These are phyloP conservation scores for Pseudogymnoascus sp. DNA, from an alignment of 2,329 filamentous ascomycete species.

Conservation along the genomic window DNA sequence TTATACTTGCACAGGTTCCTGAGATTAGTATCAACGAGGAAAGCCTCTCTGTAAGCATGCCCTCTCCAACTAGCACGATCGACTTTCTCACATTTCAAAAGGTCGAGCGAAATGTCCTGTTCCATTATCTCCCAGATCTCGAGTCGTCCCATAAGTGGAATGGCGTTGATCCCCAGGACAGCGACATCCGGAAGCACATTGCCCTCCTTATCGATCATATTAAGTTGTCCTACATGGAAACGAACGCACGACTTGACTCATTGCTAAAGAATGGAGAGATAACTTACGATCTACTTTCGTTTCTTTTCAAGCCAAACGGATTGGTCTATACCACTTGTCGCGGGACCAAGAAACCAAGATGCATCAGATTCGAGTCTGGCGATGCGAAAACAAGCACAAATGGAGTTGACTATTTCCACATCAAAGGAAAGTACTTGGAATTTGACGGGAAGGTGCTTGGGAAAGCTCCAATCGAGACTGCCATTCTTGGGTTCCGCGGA, in stretches of 20 bases:
- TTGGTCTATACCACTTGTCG: slow-evolving; percentile 9
- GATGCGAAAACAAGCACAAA: neutral
- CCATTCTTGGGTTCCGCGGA: slow-evolving; percentile 16
- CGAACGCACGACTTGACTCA: neutral
- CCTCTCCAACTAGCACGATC: neutral
- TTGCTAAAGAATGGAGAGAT: slow-evolving; percentile 7
- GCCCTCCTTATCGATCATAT: slow-evolving; percentile 6
- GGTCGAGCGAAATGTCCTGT: slow-evolving; percentile 16
- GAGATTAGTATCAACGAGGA: slow-evolving; percentile 10
- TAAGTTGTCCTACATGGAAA: neutral
- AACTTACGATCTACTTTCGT: slow-evolving; percentile 8
- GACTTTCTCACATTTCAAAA: slow-evolving; percentile 12
- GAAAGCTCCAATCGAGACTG: slow-evolving; percentile 20
- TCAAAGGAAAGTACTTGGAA: slow-evolving; percentile 23
- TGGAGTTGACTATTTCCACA: slow-evolving; percentile 13
- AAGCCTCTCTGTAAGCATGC: slow-evolving; percentile 10
- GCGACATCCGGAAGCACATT: slow-evolving; percentile 19
- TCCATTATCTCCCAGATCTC: slow-evolving; percentile 14
- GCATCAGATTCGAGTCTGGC: slow-evolving; percentile 10
- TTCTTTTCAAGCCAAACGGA: slow-evolving; percentile 10
- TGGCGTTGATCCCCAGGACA: neutral
- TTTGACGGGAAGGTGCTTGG: slow-evolving; percentile 26
- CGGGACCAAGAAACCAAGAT: neutral
- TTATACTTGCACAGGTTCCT: slow-evolving; percentile 6
- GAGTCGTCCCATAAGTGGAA: slow-evolving; percentile 8